These are phyloP conservation scores for Mortierella alpina DNA, from an alignment of 192 early-diverging fungal genomes.

Conservation along the genomic window DNA sequence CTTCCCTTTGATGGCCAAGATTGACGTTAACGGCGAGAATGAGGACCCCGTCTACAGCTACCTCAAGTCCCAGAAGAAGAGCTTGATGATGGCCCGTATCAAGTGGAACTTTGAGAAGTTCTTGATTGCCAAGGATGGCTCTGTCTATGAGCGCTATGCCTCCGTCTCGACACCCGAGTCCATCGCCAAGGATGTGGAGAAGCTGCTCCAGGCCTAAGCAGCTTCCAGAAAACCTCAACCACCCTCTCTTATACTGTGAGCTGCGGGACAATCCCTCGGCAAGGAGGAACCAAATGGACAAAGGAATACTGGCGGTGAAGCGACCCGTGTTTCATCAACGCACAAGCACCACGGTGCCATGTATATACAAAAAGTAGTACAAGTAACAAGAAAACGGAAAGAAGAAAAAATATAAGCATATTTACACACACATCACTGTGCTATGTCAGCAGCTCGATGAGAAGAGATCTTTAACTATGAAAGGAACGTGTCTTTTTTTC, in stretches of 20 bases:
- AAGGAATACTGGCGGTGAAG: not conserved
- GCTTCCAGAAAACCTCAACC: not conserved
- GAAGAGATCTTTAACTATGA: not conserved
- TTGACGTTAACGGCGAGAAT: conserved; percentile 83
- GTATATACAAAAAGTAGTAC: not conserved
- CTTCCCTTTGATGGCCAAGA: conserved; percentile 91
- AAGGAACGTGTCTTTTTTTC: not conserved
- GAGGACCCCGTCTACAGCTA: conserved; percentile 73
- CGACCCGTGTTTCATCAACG: not conserved
- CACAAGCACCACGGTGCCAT: not conserved
- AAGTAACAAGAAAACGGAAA: not conserved
- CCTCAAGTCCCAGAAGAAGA: conserved; percentile 67
- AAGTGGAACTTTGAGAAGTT: conserved; percentile 94
- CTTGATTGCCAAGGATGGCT: conserved; percentile 72
- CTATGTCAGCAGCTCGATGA: not conserved
- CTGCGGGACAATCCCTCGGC: not conserved
- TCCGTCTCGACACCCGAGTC: conserved; percentile 69
- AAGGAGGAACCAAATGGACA: not conserved
- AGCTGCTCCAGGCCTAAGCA: conserved; percentile 54
- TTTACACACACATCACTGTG: not conserved
- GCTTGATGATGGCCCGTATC: conserved; percentile 66
- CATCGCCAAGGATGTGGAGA: conserved; percentile 70
- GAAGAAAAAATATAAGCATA: conserved; percentile 4
- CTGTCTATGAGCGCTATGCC: conserved; percentile 66
- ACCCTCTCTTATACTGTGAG: not conserved